Base-by-base conservation (phyloP, 73 alveolate genomes). In the Blepharisma stoltei region DNA sequence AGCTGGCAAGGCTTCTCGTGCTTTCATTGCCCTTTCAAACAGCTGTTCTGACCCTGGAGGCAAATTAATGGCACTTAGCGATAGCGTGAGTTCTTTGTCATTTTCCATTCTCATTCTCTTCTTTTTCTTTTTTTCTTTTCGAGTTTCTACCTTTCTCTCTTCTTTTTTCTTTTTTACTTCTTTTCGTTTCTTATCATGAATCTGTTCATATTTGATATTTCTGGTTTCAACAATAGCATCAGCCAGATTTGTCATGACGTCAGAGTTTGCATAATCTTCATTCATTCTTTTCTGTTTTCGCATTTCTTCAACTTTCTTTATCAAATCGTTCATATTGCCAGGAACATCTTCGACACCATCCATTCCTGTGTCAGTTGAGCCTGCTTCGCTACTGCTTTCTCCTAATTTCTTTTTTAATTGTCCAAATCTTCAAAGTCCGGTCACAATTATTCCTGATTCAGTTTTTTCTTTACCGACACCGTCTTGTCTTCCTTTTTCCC, bases 401-500 rank as follows among this genome's bases (percentile, higher is more conserved):
- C 41, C 41, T 32, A 32, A 32, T 32, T 32, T 32, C 41, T 32
- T 32, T 32, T 32, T 32, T 32, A 32, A 32, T 32, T 32, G 41
- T 32, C 41, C 41, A 3, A 32, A 32, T 32, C 41, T 32, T 32
- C 41, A 32, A 32, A 32, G 41, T 32, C 41, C 41, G 41, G 41
- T 32, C 41, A 32, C 41, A 32, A 32, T 32, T 32, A 32, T 32
- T 32, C 41, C 41, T 32, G 41, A 32, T 32, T 32, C 41, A 32
- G 41, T 32, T 32, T 32, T 32, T 32, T 32, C 41, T 32, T 32
- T 32, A 32, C 91, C 93, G 65, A 81, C 78, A 43, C 93, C 93
- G 81, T 86, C 77, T 83, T 86, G 82, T 52, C 68, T 82, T 38
- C 93, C 93, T 45, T 83, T 86, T 32, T 66, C 49, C 93, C 93